Conservation (phyloP, 371 early-diverging fungal genomes). For the Funneliformis caledonium region DNA sequence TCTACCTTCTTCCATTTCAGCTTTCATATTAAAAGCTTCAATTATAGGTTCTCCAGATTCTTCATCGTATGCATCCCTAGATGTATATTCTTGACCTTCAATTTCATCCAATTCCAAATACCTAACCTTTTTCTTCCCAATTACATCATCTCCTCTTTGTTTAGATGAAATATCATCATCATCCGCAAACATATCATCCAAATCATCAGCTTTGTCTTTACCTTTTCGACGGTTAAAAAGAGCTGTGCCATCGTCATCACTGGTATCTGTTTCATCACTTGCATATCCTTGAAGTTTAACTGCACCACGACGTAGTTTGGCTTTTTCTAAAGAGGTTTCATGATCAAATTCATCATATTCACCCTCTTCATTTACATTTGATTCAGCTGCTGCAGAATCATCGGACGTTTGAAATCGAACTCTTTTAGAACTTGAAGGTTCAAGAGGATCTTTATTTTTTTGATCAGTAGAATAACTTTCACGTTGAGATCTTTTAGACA, state of each 20-base stretch:
- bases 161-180: slow-evolving; percentile 22
- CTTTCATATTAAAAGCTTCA: slow-evolving; percentile 89
- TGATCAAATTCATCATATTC: slow-evolving; percentile 56
- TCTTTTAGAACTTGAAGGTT: not conserved
- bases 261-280: slow-evolving; percentile 59
- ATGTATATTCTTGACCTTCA: slow-evolving; percentile 51
- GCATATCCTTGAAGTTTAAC: slow-evolving; percentile 58
- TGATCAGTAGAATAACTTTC: not conserved
- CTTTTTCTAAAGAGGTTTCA: slow-evolving; percentile 53
- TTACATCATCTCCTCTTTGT: not conserved
- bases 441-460: not conserved
- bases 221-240: slow-evolving; percentile 48
- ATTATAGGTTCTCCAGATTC: slow-evolving; percentile 53
- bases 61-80: slow-evolving; percentile 43
- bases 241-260: slow-evolving; percentile 49
- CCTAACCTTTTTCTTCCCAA: slow-evolving; percentile 20
- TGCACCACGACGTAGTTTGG: slow-evolving; percentile 57
- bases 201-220: slow-evolving; percentile 49
- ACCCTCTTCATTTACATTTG: not conserved
- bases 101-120: slow-evolving; percentile 37
- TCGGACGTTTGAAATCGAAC: not conserved
- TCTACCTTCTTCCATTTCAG: slow-evolving; percentile 85
- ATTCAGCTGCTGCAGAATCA: not conserved
- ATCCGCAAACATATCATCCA: slow-evolving; percentile 71
- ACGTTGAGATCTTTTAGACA: slow-evolving; percentile 20